Conservation (phyloP, 2,329 filamentous ascomycete species). For the Botryotinia convoluta region DNA sequence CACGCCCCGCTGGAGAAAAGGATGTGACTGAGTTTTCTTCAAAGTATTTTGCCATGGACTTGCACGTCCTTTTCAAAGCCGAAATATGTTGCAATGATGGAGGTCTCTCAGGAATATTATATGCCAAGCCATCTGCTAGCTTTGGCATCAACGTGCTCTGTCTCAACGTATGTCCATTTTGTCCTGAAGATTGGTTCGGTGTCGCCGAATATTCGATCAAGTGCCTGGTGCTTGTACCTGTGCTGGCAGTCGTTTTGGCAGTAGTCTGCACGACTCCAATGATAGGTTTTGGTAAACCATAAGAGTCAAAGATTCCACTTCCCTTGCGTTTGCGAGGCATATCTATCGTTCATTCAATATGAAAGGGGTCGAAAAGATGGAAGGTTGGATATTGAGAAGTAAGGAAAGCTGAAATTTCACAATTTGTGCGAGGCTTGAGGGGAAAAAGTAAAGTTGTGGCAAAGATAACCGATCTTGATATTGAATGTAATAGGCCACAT, state of each 20-base stretch:
- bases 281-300: constrained; percentile 4
- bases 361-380: background rate
- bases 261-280: background rate
- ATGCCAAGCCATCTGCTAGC: constrained; percentile 1
- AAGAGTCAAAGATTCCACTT: background rate
- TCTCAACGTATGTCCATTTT: background rate
- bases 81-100: constrained; percentile 1
- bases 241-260: background rate
- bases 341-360: background rate
- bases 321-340: background rate
- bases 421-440: constrained; percentile 8
- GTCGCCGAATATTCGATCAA: background rate
- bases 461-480: constrained; percentile 4
- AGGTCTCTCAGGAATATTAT: background rate
- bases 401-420: constrained; percentile 12
- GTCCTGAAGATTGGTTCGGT: background rate
- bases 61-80: constrained; percentile 6
- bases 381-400: constrained; percentile 1
- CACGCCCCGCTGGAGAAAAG: background rate
- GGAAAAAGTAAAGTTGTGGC: constrained; percentile 13
- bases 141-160: constrained; percentile 11
- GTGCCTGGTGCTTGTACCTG: background rate
- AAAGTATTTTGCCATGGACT: background rate
- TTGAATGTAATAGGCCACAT: constrained; percentile 6
- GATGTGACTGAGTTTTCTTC: background rate